Base-by-base conservation (phyloP, 495 filamentous ascomycete species). In the Xanthoparmelia taractica region DNA sequence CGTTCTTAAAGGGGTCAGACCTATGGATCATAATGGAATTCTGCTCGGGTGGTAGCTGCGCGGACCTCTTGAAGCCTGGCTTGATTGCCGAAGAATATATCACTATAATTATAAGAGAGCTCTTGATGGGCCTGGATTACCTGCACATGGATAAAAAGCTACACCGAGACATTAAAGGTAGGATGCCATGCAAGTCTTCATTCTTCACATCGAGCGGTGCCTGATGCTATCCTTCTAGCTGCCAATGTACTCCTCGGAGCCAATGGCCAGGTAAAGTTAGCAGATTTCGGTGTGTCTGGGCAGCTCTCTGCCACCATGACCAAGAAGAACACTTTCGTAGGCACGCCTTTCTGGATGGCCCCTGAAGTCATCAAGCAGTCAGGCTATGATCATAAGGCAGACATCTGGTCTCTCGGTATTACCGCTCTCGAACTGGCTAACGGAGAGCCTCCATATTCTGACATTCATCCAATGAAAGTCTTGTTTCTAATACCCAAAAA, bases 281-380 rank as follows among this genome's bases (percentile, higher is more conserved):
- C 94, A 12, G 94, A 98, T 75, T 98, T 98, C 76, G 94, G 94
- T 52, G 94, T 98, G 20, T 96, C 93, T 29, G 92, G 93, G 18
- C 94, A 98, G 70, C 80, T 98, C n/a, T 92, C 93, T 29, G 91
- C 91, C 2, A 97, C 94, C n/a, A 97, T 97, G 90, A 96, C 95
- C 31, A 96, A 97, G 77, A 96, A 96, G 74, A 98, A 97, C 70
- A 98, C 94, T 0, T 98, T 98, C 72, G 94, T 98, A 29, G 94
- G 94, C 18, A 97, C 94, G 3, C 94, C 94, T 1, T 98, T 97
- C 75, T 98, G 94, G 94, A 98, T 98, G 94, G 94, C 94, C 7
- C 94, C 94, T 12, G 94, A 98, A 73, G 94, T 98, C 37, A 98
- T 98, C 74, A 96, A 96, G 77, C 92, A 96, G 72, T 94, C 90